Base-by-base conservation (phyloP, 106 monocot species). In the Hemerocallis citrina region DNA sequence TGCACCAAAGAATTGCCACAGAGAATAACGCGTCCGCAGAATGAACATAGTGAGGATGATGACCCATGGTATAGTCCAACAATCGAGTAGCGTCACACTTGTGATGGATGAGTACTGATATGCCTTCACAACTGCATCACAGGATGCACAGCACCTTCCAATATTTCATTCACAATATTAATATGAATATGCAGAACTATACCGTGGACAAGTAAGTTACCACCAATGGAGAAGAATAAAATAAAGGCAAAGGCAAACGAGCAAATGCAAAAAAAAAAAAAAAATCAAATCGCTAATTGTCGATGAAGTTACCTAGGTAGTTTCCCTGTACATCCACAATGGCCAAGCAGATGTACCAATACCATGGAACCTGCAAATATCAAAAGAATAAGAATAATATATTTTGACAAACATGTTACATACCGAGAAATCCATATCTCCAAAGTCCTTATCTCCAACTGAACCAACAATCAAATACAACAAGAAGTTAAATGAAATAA, bases 321-420 rank as follows among this genome's bases (percentile, higher is more conserved):
- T 84, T 89, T 29, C 81, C 89, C 23, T 78, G 85, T 14, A 89
- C 78, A 66, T 89, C 89, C 29, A 81, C 64, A 42, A 78, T 37
- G 21, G 84, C 89, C 69, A 89, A 65, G 1, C 43, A 50, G 38
- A 78, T 0, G 28, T 89, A 89, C 81, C 84, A 85, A 52, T 89
- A 81, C 89, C 84, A 84, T 6, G 89, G 62, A 52, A 84, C 84
- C 89, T 84, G 77, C 54, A 63, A 67, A 37, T 16, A 33, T 10
- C 34, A 57, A 57, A 34, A n/a, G n/a, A n/a, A n/a, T n/a, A n/a
- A n/a, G n/a, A n/a, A n/a, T n/a, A n/a, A n/a, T n/a, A n/a, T n/a
- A n/a, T n/a, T n/a, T n/a, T n/a, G n/a, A n/a, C n/a, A n/a, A n/a
- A n/a, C n/a, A n/a, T n/a, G n/a, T n/a, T n/a, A n/a, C n/a, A n/a